Conservation (phyloP, 2,329 filamentous ascomycete species). For the Apiospora phragmitis region DNA sequence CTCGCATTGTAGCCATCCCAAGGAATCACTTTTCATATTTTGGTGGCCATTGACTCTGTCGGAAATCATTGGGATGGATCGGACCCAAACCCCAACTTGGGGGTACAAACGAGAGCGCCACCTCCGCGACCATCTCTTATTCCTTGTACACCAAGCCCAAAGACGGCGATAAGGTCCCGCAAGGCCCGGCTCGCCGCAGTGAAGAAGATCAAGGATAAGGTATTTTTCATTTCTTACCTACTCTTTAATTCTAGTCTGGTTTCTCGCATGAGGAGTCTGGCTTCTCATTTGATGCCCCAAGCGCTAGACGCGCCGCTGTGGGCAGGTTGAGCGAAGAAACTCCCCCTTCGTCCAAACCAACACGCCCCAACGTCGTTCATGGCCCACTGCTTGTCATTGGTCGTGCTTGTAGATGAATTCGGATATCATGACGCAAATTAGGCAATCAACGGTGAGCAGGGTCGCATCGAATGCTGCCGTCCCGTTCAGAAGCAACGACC, state of each 20-base stretch:
- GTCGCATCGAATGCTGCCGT: slow-evolving; percentile 1
- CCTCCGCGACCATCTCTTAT: background rate
- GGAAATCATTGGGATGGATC: background rate
- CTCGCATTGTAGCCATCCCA: background rate
- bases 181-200: slow-evolving; percentile 2
- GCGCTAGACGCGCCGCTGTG: background rate
- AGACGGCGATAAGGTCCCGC: background rate
- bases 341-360: background rate
- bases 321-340: background rate
- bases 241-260: background rate
- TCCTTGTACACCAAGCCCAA: background rate
- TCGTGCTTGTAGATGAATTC: background rate
- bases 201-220: background rate
- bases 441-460: background rate
- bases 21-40: background rate
- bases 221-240: background rate
- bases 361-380: background rate
- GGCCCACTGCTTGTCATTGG: background rate
- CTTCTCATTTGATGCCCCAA: background rate
- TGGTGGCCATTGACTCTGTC: background rate
- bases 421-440: background rate
- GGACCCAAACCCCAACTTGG: background rate
- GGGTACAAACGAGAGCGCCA: background rate
- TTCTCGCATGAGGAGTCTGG: background rate
- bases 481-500: background rate